Base-by-base conservation (phyloP, 768 basidiomycete genomes). In the Phaeotremella fagi region DNA sequence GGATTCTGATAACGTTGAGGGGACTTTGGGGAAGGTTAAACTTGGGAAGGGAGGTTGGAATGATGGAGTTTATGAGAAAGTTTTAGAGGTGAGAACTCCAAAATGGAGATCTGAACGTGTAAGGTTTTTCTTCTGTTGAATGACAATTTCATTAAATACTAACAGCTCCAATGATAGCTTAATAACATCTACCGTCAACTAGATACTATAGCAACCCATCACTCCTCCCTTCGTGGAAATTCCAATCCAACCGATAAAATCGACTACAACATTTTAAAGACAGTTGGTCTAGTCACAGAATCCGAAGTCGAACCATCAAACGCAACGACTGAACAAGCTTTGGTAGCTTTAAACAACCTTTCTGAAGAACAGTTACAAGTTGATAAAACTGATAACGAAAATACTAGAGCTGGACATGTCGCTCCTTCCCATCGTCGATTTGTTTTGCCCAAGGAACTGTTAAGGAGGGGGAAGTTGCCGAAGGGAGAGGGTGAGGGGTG, bases 31-130 rank as follows among this genome's bases (percentile, higher is more conserved):
- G 18, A 44, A 50, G 18, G 51, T 33, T 33, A 31, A 9, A 41
- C 12, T 12, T 12, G 38, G 54, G 36, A 64, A 54, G 45, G 56
- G 50, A 20, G 65, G 63, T 15, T 64, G 60, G 67, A 59, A 36
- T 3, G 55, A 60, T 9, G 57, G 57, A 6, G 16, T 57, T 27
- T 49, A 46, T 3, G 66, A 70, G 54, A 74, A 74, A 57, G 65
- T 74, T 3, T 47, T 74, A 28, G 72, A 74, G 41, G 67, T 74
- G 14, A 63, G 70, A 42, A 70, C 70, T 14, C 68, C 70, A 29
- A 45, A 54, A 18, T 74, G 72, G 72, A 45, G 72, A n/a, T 63
- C 61, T 42, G 50, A 55, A 6, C 26, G 64, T 38, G 72, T 73
- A 51, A 60, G 69, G 54, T 14, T 3, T 38, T 28, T n/a, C 33